Conservation (phyloP, 1,284 basidiomycete genomes). For the Meripilus lineatus region DNA sequence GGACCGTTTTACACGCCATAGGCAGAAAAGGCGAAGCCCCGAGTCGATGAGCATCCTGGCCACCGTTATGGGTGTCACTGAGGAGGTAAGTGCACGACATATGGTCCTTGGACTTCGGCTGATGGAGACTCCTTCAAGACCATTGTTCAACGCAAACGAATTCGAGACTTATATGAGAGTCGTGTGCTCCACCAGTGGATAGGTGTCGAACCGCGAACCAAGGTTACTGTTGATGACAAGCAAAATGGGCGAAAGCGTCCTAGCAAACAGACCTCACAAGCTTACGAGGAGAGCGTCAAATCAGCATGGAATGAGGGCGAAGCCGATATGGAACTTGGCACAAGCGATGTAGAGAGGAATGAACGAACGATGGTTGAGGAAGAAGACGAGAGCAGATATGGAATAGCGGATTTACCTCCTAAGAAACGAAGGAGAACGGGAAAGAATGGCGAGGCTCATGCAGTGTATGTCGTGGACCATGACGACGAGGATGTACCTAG, state of each 20-base stretch:
- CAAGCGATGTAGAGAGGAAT: no score
- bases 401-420: constrained; percentile 38
- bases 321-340: constrained; percentile 15
- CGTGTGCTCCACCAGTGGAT: constrained; percentile 58
- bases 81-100: constrained; percentile 55
- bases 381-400: constrained; percentile 50
- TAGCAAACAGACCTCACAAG: constrained; percentile 3
- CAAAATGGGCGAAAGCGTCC: constrained; percentile 3
- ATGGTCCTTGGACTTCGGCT: constrained; percentile 5
- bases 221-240: constrained; percentile 20
- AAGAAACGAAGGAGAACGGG: constrained; percentile 44
- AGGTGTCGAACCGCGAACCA: constrained; percentile 37
- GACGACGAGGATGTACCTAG: constrained; percentile 29
- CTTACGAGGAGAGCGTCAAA: constrained; percentile 26
- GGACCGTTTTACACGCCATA: constrained; percentile 33
- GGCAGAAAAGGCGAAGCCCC: constrained; percentile 43
- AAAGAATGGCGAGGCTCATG: constrained; percentile 32
- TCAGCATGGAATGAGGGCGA: constrained; percentile 40
- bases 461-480: constrained; percentile 44
- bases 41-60: constrained; percentile 79
- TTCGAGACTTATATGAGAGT: constrained; percentile 67
- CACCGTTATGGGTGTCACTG: constrained; percentile 77
- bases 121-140: constrained; percentile 39
- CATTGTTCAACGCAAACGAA: constrained; percentile 63
- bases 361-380: constrained; percentile 24